Percentiles rank a stretch among this genome's conserved stretches.
These are phyloP conservation scores for Nakazawaea ernobii DNA, from an alignment of 805 yeast species.

Conservation along the genomic window DNA sequence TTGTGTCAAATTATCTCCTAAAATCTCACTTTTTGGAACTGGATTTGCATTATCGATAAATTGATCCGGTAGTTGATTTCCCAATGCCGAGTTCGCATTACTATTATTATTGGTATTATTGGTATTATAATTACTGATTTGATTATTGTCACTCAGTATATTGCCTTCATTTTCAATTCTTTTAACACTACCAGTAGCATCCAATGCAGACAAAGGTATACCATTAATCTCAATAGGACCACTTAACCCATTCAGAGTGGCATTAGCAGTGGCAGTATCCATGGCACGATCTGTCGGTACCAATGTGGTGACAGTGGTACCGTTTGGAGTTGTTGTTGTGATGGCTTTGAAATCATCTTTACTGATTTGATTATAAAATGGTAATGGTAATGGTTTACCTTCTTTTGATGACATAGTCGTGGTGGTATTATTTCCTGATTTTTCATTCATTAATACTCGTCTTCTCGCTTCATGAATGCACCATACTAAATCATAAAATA, in stretches of 20 bases:
- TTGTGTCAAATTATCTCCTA: not conserved
- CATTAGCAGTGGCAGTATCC: slow-evolving; percentile 50
- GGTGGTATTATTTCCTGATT: not conserved
- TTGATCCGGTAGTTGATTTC: not conserved
- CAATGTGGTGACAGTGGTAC: slow-evolving; percentile 83
- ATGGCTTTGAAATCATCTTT: slow-evolving; percentile 83
- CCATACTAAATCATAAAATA: slow-evolving; percentile 90
- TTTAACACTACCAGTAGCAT: slow-evolving; percentile 64
- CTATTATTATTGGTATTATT: too few relatives aligned
- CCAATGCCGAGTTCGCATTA: not conserved
- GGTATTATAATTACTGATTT: slow-evolving; percentile 6
- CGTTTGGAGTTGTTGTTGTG: slow-evolving; percentile 84
- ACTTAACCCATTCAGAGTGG: slow-evolving; percentile 50
- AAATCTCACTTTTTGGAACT: not conserved
- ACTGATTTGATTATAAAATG: slow-evolving; percentile 86
- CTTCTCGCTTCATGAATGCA: slow-evolving; percentile 92
- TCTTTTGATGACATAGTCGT: slow-evolving; percentile 24
- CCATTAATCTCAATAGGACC: slow-evolving; percentile 37
- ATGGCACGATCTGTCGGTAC: slow-evolving; percentile 83
- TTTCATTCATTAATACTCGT: slow-evolving; percentile 40
- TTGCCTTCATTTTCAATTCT: not conserved
- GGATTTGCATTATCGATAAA: not conserved
- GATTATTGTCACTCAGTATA: slow-evolving; percentile 1
- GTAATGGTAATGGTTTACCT: slow-evolving; percentile 61
- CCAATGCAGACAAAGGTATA: slow-evolving; percentile 48